Percentiles rank a stretch among this genome's conserved stretches.
Evolutionary conservation across 1,284 basidiomycete species (phyloP).

Genomic region (Bjerkandera adusta): DNA sequence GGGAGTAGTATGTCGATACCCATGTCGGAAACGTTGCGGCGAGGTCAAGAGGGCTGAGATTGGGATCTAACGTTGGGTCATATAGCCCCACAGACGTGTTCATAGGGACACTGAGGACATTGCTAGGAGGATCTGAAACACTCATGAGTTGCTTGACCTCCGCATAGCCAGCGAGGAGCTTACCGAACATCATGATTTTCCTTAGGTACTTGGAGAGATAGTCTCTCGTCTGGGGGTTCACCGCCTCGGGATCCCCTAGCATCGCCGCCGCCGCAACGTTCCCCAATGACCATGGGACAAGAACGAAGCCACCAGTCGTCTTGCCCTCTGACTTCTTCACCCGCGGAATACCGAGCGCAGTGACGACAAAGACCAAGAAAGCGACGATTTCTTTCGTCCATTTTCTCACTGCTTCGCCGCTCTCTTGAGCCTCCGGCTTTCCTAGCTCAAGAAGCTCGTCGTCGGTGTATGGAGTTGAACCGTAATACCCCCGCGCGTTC

Average conservation of each 20-base stretch:
- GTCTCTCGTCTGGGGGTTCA: conserved; percentile 18
- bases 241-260: conserved; percentile 26
- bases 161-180: too few relatives aligned
- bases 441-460: conserved; percentile 17
- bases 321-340: conserved; percentile 7
- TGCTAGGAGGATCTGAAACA: too few relatives aligned
- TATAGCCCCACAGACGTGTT: too few relatives aligned
- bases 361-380: conserved; percentile 28
- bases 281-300: conserved; percentile 29
- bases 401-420: conserved; percentile 16
- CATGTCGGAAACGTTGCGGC: too few relatives aligned
- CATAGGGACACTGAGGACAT: too few relatives aligned
- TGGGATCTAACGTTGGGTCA: too few relatives aligned
- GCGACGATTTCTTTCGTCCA: conserved; percentile 26
- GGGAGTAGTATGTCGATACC: too few relatives aligned
- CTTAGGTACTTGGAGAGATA: conserved; percentile 21
- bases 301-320: conserved; percentile 23
- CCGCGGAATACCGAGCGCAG: conserved; percentile 21
- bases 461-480: conserved; percentile 15
- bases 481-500: conserved; percentile 32
- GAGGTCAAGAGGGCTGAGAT: too few relatives aligned
- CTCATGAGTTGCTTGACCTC: too few relatives aligned
- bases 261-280: conserved; percentile 19
- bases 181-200: conserved; percentile 26
- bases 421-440: conserved; percentile 14